A percentile compares a stretch with the other conserved stretches of the same genome.
These are phyloP conservation scores for Paxillus involutus DNA, from an alignment of 768 basidiomycete species.

Conservation along the genomic window DNA sequence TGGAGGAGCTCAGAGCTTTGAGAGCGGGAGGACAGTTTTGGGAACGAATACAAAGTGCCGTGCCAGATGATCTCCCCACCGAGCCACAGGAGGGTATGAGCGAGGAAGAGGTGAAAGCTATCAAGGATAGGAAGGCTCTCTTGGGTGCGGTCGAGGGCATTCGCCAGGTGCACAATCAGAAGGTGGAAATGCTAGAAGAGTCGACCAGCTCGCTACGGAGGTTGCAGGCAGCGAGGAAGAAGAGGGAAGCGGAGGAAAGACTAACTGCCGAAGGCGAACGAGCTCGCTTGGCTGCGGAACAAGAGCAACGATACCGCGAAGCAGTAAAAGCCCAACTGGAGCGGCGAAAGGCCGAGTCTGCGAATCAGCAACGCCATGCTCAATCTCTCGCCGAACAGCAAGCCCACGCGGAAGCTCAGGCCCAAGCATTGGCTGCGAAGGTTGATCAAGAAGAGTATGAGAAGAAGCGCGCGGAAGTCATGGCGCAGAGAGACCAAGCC, in stretches of 20 bases:
- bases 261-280: constrained; percentile 12
- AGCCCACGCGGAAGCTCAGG: constrained; percentile 6
- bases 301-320: neutral
- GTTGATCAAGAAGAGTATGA: constrained; percentile 3
- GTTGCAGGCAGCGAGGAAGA: constrained; percentile 25
- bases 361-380: neutral
- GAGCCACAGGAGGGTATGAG: constrained; percentile 24
- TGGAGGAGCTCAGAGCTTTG: constrained; percentile 10
- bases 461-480: constrained; percentile 5
- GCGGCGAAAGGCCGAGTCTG: constrained; percentile 5
- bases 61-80: constrained; percentile 12
- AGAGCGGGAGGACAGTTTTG: constrained; percentile 4
- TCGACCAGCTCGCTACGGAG: constrained; percentile 13
- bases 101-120: constrained; percentile 10
- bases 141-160: constrained; percentile 12
- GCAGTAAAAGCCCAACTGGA: constrained; percentile 2
- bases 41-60: neutral
- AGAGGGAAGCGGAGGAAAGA: constrained; percentile 18
- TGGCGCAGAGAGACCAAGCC: constrained; percentile 25
- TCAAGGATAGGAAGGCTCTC: constrained; percentile 10
- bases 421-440: neutral
- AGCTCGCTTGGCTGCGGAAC: constrained; percentile 2
- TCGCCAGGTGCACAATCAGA: constrained; percentile 18
- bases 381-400: constrained; percentile 8
- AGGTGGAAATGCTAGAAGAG: constrained; percentile 17